Percentiles rank a stretch among this genome's conserved stretches.
phyloP scores from a whole-genome alignment of 306 rosid species.

The Quercus aquifolioides region DNA sequence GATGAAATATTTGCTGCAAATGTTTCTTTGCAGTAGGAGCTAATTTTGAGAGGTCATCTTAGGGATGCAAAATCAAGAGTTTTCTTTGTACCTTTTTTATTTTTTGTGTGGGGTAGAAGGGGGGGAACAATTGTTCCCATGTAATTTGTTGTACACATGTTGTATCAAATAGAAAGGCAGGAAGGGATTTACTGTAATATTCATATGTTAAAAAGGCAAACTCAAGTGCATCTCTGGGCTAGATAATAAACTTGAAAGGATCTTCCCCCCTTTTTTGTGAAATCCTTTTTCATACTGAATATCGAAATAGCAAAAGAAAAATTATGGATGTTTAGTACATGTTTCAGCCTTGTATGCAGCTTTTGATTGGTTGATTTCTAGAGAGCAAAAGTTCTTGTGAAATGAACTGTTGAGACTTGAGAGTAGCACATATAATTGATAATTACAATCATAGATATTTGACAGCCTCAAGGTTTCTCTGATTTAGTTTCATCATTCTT shows the following conservation, averaged over 20 bases:
- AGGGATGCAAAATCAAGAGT: conserved; percentile 3
- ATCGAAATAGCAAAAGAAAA: not conserved
- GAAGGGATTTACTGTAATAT: not conserved
- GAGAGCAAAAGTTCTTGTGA: not conserved
- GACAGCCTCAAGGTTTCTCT: no score
- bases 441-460: not conserved
- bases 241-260: not conserved
- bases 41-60: conserved; percentile 18
- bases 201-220: conserved; percentile 10
- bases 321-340: not conserved
- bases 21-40: conserved; percentile 30
- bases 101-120: no score
- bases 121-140: not conserved
- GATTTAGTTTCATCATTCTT: no score
- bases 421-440: not conserved
- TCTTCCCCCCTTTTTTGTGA: not conserved
- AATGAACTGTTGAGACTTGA: not conserved
- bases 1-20: conserved; percentile 18
- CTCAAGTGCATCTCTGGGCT: not conserved
- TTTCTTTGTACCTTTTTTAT: not conserved
- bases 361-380: not conserved
- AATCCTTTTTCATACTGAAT: not conserved
- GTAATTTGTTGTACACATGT: conserved; percentile 16
- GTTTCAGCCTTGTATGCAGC: not conserved
- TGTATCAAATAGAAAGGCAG: conserved; percentile 13